Base-by-base conservation (phyloP, 106 monocot species). In the Agapanthus africanus region DNA sequence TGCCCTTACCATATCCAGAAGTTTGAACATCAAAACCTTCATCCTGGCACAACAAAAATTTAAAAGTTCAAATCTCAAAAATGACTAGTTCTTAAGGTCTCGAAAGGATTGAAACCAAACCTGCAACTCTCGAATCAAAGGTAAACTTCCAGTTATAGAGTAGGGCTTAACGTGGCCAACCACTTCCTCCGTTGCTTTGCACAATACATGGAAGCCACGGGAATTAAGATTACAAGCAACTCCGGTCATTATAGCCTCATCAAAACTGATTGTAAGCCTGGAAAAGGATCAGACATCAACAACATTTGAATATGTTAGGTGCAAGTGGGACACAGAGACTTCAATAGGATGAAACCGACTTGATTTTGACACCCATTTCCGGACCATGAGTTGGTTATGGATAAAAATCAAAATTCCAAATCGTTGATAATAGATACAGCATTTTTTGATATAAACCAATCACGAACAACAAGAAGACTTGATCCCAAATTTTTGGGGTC, bases 1-100 rank as follows among this genome's bases (percentile, higher is more conserved):
- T 22, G 25, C 33, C 22, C 40, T 79, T 73, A 89, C 97, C 92
- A 71, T 89, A 97, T 74, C 97, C 97, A 67, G 87, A 66, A 36
- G 86, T 90, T 59, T 97, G 97, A 77, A 97, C 92, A 84, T 97
- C 97, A 73, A 92, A 97, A 18, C 92, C 97, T 75, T 89, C 97
- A 61, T 97, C 89, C 97, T 97, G 65, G 22, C 4, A 64, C 33
- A 63, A 63, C 7, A 36, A 46, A 11, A 33, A 26, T 6, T 35
- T 9, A 56, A 22, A 10, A 40, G 18, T 52, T 40, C 44, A 39
- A n/a, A 27, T 50, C 26, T n/a, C 15, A 59, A 40, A 7, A 7
- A 50, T 14, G 64, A 51, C 4, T 65, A 37, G 37, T 28, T 30
- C 34, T 32, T 59, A 36, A 61, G 0, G 4, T 61, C 32, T 54